Percentiles rank a stretch among this genome's conserved stretches.
Evolutionary conservation across 495 filamentous ascomycete species (phyloP).

Genomic region (Penicillium chermesinum): DNA sequence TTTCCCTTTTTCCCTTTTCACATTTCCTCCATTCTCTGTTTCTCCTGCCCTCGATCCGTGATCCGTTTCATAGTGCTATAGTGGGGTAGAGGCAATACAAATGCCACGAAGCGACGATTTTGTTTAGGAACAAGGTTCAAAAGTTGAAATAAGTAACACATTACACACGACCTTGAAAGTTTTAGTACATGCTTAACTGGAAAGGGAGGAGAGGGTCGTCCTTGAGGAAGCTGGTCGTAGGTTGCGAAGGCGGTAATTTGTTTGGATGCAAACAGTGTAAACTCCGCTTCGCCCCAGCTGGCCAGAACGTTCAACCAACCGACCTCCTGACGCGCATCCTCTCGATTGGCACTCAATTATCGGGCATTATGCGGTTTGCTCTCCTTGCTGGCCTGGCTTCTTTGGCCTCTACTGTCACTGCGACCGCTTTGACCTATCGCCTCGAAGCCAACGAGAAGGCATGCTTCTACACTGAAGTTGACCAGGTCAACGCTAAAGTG

Average conservation of each 20-base stretch:
- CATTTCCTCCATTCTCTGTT: constrained; percentile 1
- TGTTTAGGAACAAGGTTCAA: constrained; percentile 5
- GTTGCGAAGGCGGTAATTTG: constrained; percentile 13
- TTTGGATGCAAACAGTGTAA: constrained; percentile 38
- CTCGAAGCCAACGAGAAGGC: constrained; percentile 85
- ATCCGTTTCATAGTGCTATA: constrained; percentile 5
- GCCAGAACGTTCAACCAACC: constrained; percentile 20
- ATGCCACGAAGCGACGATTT: constrained; percentile 8
- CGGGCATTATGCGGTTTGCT: constrained; percentile 35
- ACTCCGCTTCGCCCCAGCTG: constrained; percentile 32
- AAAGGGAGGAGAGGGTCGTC: too few species aligned
- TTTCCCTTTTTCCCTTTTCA: constrained; percentile 1
- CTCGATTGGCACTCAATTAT: constrained; percentile 5
- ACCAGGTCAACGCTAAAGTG: constrained; percentile 69
- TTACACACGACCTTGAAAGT: too few species aligned
- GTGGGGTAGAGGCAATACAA: constrained; percentile 21
- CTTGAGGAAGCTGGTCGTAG: too few species aligned
- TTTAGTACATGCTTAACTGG: not conserved
- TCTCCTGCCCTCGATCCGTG: not conserved
- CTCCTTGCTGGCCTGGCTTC: constrained; percentile 56
- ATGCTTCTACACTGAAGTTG: constrained; percentile 83
- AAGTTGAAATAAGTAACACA: too few species aligned
- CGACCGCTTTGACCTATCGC: constrained; percentile 93
- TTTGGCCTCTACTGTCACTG: constrained; percentile 54
- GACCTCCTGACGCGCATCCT: constrained; percentile 22